These are phyloP conservation scores for Handroanthus guayacan DNA, from an alignment of 257 asterid genomes.

Conservation along the genomic window DNA sequence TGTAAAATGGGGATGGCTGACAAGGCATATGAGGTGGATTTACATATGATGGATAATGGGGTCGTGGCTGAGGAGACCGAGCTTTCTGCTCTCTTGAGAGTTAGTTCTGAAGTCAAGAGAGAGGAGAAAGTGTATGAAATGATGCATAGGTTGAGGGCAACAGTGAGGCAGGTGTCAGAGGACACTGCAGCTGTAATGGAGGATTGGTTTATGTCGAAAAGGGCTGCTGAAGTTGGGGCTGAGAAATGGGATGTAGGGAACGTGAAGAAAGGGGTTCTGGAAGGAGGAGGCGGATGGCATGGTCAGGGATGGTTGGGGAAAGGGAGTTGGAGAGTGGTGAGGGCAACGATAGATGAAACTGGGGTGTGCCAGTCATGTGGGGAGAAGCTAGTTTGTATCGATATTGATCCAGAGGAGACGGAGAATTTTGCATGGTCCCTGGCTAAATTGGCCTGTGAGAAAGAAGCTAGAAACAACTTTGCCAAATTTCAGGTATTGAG, in stretches of 20 bases:
- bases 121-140: conserved; percentile 82
- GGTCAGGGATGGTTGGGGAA: conserved; percentile 97
- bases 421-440: conserved; percentile 76
- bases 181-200: conserved; percentile 72
- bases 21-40: conserved; percentile 84
- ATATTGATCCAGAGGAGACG: conserved; percentile 92
- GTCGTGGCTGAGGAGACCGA: conserved; percentile 82
- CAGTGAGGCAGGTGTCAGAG: conserved; percentile 88
- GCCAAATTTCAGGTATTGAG: conserved; percentile 71
- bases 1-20: conserved; percentile 72
- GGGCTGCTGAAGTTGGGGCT: conserved; percentile 66
- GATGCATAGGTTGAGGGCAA: conserved; percentile 85
- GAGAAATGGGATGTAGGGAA: conserved; percentile 70
- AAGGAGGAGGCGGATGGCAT: conserved; percentile 99
- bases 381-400: conserved; percentile 86
- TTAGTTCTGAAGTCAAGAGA: conserved; percentile 63
- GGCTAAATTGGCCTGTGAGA: conserved; percentile 70
- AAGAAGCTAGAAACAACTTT: conserved; percentile 67
- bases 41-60: conserved; percentile 77
- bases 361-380: conserved; percentile 83
- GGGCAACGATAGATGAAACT: conserved; percentile 59
- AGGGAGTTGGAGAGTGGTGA: conserved; percentile 83
- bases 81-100: conserved; percentile 73
- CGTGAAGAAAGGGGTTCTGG: conserved; percentile 73
- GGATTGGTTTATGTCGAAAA: conserved; percentile 77